Percentiles rank a stretch among this genome's conserved stretches.
Evolutionary conservation across 441 rosid species (phyloP).

Genomic region (Populus hybrid): DNA sequence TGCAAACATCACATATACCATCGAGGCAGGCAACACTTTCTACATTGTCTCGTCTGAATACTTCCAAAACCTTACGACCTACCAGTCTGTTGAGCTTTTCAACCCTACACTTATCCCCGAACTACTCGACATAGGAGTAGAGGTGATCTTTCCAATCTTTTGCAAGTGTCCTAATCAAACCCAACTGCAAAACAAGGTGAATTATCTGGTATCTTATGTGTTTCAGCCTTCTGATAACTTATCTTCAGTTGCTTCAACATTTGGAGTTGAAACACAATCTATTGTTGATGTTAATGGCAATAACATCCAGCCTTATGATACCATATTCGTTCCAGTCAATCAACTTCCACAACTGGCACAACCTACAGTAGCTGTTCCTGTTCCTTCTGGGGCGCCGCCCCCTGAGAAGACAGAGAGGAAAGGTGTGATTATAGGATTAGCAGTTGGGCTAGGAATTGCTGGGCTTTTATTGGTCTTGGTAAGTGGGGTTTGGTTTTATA

Average conservation of each 20-base stretch:
- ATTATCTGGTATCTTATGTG: slow-evolving; percentile 55
- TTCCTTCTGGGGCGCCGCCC: slow-evolving; percentile 20
- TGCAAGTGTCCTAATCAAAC: slow-evolving; percentile 57
- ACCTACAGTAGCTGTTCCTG: slow-evolving; percentile 22
- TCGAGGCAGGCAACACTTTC: slow-evolving; percentile 37
- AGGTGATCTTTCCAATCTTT: slow-evolving; percentile 46
- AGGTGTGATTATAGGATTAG: slow-evolving; percentile 41
- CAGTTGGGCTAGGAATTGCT: slow-evolving; percentile 45
- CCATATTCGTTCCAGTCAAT: slow-evolving; percentile 49
- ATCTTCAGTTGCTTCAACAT: slow-evolving; percentile 46
- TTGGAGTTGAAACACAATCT: slow-evolving; percentile 36
- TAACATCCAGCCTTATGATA: slow-evolving; percentile 26
- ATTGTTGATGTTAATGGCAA: slow-evolving; percentile 46
- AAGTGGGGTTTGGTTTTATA: slow-evolving; percentile 21
- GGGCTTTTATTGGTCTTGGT: slow-evolving; percentile 34
- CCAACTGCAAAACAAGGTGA: slow-evolving; percentile 25
- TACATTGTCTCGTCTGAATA: slow-evolving; percentile 28
- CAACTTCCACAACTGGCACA: slow-evolving; percentile 47
- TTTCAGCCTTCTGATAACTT: slow-evolving; percentile 53
- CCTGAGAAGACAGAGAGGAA: slow-evolving; percentile 30
- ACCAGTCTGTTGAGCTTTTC: slow-evolving; percentile 52
- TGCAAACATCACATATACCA: slow-evolving; percentile 48
- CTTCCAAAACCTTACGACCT: slow-evolving; percentile 58
- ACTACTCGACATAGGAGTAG: slow-evolving; percentile 32
- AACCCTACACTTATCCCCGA: slow-evolving; percentile 52